phyloP scores from a whole-genome alignment of 106 monocot genomes.

The Amphibolis antarctica region DNA sequence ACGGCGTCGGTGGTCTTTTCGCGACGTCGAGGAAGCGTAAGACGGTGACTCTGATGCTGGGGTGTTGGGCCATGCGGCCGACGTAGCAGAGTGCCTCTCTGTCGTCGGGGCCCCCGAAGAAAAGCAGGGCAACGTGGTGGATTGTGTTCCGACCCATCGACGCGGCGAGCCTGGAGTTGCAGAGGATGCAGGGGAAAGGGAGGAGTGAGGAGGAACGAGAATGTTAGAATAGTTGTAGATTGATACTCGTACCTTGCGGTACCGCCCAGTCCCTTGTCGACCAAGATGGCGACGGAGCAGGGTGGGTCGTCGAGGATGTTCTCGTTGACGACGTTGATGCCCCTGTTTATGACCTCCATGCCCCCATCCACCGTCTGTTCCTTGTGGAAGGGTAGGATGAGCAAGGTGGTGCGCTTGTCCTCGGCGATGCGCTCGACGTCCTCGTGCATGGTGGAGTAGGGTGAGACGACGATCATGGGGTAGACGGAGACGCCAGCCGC shows the following conservation, averaged over 20 bases:
- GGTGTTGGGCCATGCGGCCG: slow-evolving; percentile 9
- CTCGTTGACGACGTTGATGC: slow-evolving; percentile 4
- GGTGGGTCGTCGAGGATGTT: slow-evolving; percentile 11
- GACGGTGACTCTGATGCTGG: slow-evolving; percentile 29
- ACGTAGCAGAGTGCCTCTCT: slow-evolving; percentile 9
- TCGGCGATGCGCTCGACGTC: slow-evolving; percentile 10
- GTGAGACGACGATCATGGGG: slow-evolving; percentile 16
- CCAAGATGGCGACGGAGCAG: slow-evolving; percentile 11
- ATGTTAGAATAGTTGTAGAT: too few relatives aligned
- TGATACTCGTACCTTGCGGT: neutral
- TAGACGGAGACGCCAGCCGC: slow-evolving; percentile 3
- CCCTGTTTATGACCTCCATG: neutral
- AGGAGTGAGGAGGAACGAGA: too few relatives aligned
- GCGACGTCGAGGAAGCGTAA: slow-evolving; percentile 22
- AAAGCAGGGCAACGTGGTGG: slow-evolving; percentile 4
- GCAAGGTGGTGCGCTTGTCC: slow-evolving; percentile 7
- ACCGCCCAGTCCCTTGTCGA: slow-evolving; percentile 9
- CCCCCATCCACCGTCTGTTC: slow-evolving; percentile 6
- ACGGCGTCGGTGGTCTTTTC: neutral
- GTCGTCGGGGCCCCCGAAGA: slow-evolving; percentile 15
- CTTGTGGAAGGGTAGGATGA: slow-evolving; percentile 17
- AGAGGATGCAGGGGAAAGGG: too few relatives aligned
- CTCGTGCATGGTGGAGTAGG: slow-evolving; percentile 17
- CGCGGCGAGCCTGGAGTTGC: neutral
- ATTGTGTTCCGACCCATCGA: neutral